A percentile compares a stretch with the other conserved stretches of the same genome.
These are phyloP conservation scores for Tylopilus sp. DNA, from an alignment of 1,284 basidiomycete genomes.

Conservation along the genomic window DNA sequence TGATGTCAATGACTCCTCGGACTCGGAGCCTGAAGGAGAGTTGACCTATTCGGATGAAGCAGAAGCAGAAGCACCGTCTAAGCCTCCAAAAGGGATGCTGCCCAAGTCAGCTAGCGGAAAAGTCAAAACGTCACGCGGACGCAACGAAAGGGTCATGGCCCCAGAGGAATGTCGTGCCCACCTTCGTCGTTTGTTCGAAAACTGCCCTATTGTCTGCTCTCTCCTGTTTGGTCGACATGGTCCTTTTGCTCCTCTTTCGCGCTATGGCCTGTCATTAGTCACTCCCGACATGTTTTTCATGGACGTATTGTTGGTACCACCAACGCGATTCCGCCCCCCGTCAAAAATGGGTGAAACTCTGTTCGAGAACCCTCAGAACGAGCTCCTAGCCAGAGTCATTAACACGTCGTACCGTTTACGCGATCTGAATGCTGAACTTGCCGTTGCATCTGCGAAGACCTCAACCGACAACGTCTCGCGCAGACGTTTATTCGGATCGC, in stretches of 20 bases:
- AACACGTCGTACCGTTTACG: slow-evolving; percentile 79
- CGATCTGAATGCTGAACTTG: slow-evolving; percentile 71
- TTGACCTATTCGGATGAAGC: slow-evolving; percentile 47
- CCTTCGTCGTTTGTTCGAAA: slow-evolving; percentile 83
- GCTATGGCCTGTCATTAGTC: slow-evolving; percentile 56
- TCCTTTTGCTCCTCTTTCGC: slow-evolving; percentile 63
- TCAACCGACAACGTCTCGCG: slow-evolving; percentile 53
- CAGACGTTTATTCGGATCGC: slow-evolving; percentile 59
- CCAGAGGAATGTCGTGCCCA: slow-evolving; percentile 93
- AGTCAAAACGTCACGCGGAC: slow-evolving; percentile 69
- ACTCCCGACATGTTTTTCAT: slow-evolving; percentile 98
- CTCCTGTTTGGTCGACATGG: slow-evolving; percentile 94
- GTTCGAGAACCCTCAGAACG: slow-evolving; percentile 97
- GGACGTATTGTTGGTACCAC: slow-evolving; percentile 88
- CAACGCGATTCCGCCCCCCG: slow-evolving; percentile 94
- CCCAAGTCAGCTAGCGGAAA: slow-evolving; percentile 76
- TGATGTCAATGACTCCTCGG: slow-evolving; percentile 32
- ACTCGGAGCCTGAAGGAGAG: slow-evolving; percentile 46
- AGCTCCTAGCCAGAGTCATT: slow-evolving; percentile 84
- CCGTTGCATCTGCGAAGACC: slow-evolving; percentile 57
- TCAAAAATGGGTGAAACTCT: slow-evolving; percentile 89
- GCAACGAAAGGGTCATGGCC: slow-evolving; percentile 86
- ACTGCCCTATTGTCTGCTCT: slow-evolving; percentile 79
- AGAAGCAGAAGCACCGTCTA: slow-evolving; percentile 34
- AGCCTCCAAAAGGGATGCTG: slow-evolving; percentile 25